Conservation (phyloP, 2,329 filamentous ascomycete genomes). For the Botrytis aclada region DNA sequence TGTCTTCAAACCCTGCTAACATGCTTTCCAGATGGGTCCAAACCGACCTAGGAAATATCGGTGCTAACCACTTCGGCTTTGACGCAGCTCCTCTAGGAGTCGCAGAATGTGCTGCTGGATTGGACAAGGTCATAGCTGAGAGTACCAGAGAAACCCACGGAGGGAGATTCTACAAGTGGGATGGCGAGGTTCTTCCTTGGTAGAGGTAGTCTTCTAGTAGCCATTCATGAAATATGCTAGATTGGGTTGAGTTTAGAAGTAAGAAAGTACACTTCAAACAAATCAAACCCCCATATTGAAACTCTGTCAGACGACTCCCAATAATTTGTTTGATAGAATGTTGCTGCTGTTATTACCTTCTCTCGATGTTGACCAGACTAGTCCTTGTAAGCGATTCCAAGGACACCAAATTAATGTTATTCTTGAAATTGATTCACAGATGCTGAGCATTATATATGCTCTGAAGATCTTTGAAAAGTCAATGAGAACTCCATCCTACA, state of each 20-base stretch:
- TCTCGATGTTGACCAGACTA: not conserved
- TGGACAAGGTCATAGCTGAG: not conserved
- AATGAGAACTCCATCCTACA: not conserved
- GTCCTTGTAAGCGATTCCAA: not conserved
- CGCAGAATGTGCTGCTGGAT: not conserved
- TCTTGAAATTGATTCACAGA: not conserved
- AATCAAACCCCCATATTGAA: not conserved
- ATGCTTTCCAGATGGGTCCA: conserved; percentile 33
- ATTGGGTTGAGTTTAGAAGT: not conserved
- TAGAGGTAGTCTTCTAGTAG: not conserved
- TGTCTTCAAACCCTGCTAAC: not conserved
- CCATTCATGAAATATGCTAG: too few species aligned
- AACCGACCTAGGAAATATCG: conserved; percentile 29
- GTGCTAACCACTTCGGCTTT: conserved; percentile 24
- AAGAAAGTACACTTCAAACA: not conserved
- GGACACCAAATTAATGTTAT: not conserved
- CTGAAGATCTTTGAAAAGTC: rapidly evolving
- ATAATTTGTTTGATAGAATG: not conserved
- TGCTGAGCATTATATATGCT: not conserved
- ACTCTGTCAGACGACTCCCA: not conserved
- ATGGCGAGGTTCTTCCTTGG: not conserved
- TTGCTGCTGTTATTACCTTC: not conserved
- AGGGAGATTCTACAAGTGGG: not conserved
- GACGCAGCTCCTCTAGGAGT: conserved; percentile 20
- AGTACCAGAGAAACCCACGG: not conserved